A percentile compares a stretch with the other conserved stretches of the same genome.
Conservation (phyloP, 805 yeast genomes). For the Candida andamanensis region DNA sequence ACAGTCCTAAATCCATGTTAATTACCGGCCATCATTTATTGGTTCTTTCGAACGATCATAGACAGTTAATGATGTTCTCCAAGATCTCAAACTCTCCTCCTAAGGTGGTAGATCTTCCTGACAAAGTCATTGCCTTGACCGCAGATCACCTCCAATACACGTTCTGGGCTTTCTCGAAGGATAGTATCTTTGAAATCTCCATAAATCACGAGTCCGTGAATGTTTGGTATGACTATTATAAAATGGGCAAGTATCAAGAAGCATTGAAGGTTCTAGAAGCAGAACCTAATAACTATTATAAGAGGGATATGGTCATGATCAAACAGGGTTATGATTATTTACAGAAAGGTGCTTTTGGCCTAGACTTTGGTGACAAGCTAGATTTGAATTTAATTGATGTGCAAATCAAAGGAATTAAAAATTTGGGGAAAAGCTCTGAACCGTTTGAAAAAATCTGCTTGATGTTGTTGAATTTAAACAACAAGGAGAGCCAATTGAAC, state of each 20-base stretch:
- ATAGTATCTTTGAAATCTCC: constrained; percentile 65
- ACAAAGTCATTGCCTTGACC: constrained; percentile 21
- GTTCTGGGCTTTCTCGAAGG: constrained; percentile 68
- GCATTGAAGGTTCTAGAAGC: constrained; percentile 45
- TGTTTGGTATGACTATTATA: constrained; percentile 57
- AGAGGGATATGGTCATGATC: constrained; percentile 26
- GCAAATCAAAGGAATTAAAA: constrained; percentile 36
- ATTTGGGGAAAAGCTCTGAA: constrained; percentile 57
- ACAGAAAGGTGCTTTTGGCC: constrained; percentile 31
- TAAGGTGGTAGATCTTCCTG: constrained; percentile 7
- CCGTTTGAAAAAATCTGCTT: constrained; percentile 70
- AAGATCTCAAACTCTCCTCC: constrained; percentile 21
- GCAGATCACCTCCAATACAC: constrained; percentile 41
- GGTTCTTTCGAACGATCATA: constrained; percentile 13
- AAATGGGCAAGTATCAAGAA: constrained; percentile 50
- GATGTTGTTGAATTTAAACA: constrained; percentile 26
- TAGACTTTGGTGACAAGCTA: constrained; percentile 14
- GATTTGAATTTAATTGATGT: constrained; percentile 12
- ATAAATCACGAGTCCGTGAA: constrained; percentile 64
- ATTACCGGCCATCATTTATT: constrained; percentile 29
- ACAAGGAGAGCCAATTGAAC: constrained; percentile 1
- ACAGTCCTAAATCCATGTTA: constrained; percentile 10
- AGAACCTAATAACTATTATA: constrained; percentile 11
- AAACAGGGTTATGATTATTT: constrained; percentile 36
- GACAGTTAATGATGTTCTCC: constrained; percentile 20